Conservation (phyloP, 1,139 yeast genomes). For the Diutina siamensis region DNA sequence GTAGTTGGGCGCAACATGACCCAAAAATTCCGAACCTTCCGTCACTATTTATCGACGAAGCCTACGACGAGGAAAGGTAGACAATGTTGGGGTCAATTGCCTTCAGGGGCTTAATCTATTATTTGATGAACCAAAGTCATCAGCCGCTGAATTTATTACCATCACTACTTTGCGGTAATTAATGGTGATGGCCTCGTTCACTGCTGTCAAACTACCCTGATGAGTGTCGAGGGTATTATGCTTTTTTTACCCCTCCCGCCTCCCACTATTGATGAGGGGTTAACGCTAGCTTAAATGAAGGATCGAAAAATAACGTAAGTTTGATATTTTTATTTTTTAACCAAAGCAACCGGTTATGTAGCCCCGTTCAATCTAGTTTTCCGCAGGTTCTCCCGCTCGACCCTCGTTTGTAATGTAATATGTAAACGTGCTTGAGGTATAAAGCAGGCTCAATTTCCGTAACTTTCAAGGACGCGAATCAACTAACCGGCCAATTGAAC, state of each 20-base stretch:
- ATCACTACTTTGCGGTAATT: too few relatives aligned
- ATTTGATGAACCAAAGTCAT: too few relatives aligned
- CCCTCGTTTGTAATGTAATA: background rate
- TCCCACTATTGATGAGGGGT: background rate
- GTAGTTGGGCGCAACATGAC: too few relatives aligned
- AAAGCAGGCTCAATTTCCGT: too few relatives aligned
- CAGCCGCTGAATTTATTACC: too few relatives aligned
- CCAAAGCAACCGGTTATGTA: background rate
- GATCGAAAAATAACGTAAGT: background rate
- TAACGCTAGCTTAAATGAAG: background rate
- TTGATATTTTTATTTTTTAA: background rate
- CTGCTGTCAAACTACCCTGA: too few relatives aligned
- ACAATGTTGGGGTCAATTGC: background rate
- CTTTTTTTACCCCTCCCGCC: background rate
- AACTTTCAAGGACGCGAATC: background rate
- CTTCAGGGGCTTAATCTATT: too few relatives aligned
- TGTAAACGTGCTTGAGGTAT: background rate
- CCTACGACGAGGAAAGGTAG: constrained; percentile 33
- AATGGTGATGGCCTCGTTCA: background rate
- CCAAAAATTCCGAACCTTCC: background rate
- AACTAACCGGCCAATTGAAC: background rate
- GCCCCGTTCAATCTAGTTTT: background rate
- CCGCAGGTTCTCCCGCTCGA: background rate
- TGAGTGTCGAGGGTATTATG: too few relatives aligned
- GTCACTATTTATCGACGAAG: constrained; percentile 25